phyloP scores from a whole-genome alignment of 106 monocot species.

The Dendrobium huoshanense region DNA sequence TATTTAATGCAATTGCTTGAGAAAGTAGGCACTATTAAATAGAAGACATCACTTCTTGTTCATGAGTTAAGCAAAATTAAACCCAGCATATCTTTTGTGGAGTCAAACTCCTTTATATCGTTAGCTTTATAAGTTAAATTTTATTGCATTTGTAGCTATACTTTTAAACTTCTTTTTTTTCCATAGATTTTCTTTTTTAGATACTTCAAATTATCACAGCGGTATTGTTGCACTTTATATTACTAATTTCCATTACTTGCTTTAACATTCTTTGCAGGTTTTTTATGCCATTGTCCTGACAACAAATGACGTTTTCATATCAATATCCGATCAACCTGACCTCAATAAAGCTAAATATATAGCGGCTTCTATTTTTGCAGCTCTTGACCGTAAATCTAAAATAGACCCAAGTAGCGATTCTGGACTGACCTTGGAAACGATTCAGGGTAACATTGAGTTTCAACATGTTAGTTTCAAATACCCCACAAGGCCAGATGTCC shows the following conservation, averaged over 20 bases:
- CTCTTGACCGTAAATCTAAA: slow-evolving; percentile 43
- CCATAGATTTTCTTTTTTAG: no score
- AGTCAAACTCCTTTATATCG: no score
- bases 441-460: slow-evolving; percentile 44
- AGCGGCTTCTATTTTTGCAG: slow-evolving; percentile 40
- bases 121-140: no score
- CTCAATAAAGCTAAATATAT: slow-evolving; percentile 42
- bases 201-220: no score
- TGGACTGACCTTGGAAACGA: slow-evolving; percentile 17
- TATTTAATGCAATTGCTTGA: no score
- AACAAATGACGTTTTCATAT: slow-evolving; percentile 41
- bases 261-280: slow-evolving; percentile 37
- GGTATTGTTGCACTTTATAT: background rate
- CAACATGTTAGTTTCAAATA: slow-evolving; percentile 39
- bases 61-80: no score
- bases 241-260: background rate
- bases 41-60: no score
- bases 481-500: slow-evolving; percentile 26
- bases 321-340: slow-evolving; percentile 41
- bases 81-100: no score
- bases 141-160: no score
- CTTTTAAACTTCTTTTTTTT: no score
- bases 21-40: no score
- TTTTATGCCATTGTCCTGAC: slow-evolving; percentile 52
- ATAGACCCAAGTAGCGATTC: slow-evolving; percentile 44